Evolutionary conservation across 2,329 filamentous ascomycete species (phyloP).

Genomic region (Xylariaceae sp.): DNA sequence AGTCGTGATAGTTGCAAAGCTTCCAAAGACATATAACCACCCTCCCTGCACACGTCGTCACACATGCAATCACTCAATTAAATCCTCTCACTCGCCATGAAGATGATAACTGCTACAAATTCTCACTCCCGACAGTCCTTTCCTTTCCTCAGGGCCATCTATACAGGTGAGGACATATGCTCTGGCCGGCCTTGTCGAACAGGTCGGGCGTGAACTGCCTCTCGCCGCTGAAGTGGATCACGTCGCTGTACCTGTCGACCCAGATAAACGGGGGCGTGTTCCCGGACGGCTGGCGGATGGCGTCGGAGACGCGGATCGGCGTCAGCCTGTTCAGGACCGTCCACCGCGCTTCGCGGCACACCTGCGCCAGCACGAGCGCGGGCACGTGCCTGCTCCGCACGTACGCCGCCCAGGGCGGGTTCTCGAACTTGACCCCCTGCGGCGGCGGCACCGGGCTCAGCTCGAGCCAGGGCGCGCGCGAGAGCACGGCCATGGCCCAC

Average conservation of each 20-base stretch:
- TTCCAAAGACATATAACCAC: no score
- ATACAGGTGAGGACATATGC: conserved; percentile 12
- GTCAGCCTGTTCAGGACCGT: conserved; percentile 17
- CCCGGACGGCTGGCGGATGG: conserved; percentile 1
- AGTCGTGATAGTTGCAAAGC: no score
- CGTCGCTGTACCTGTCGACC: conserved; percentile 15
- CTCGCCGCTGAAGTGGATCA: conserved; percentile 14
- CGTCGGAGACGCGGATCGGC: conserved; percentile 14
- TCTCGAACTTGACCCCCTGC: conserved; percentile 9
- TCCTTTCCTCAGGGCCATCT: conserved; percentile 1
- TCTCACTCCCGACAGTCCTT: background rate
- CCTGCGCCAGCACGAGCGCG: conserved; percentile 10
- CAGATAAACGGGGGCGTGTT: conserved; percentile 14
- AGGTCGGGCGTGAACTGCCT: conserved; percentile 3
- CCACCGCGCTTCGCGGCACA: conserved; percentile 19
- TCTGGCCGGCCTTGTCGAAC: conserved; percentile 13
- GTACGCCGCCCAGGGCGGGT: conserved; percentile 18
- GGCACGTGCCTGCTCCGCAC: conserved; percentile 14
- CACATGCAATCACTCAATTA: no score
- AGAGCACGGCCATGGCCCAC: conserved; percentile 14
- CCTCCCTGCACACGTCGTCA: no score
- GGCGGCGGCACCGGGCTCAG: conserved; percentile 15
- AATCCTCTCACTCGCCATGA: no score
- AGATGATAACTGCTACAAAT: background rate
- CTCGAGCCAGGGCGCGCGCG: conserved; percentile 12